A percentile compares a stretch with the other conserved stretches of the same genome.
phyloP scores from a whole-genome alignment of 495 filamentous ascomycete genomes.

The Tetracladium setigerum region DNA sequence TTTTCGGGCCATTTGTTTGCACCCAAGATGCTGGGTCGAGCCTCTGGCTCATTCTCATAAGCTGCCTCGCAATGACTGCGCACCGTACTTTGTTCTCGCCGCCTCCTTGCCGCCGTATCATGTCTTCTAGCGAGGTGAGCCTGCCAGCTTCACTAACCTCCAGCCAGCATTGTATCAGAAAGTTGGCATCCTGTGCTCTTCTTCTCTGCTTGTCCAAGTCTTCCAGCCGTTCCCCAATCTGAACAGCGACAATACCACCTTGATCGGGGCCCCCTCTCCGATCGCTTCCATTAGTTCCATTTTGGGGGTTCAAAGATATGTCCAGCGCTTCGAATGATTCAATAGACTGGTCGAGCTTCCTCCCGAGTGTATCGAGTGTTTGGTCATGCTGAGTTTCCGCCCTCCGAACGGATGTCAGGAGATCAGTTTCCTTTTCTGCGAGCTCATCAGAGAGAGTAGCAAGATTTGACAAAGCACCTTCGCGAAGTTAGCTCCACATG shows the following conservation, averaged over 20 bases:
- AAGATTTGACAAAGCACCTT: constrained; percentile 64
- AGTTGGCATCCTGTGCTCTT: constrained; percentile 85
- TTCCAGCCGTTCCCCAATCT: constrained; percentile 88
- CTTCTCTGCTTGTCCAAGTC: constrained; percentile 88
- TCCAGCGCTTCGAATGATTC: constrained; percentile 86
- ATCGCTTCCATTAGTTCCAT: constrained; percentile 20
- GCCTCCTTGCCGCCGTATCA: constrained; percentile 61
- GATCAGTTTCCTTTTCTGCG: constrained; percentile 78
- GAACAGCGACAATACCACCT: constrained; percentile 80
- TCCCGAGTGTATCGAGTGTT: constrained; percentile 74
- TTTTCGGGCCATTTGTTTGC: constrained; percentile 44
- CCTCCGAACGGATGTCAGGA: constrained; percentile 78
- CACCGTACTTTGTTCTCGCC: constrained; percentile 83
- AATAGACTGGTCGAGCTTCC: constrained; percentile 85
- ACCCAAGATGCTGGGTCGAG: constrained; percentile 69
- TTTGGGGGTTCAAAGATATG: constrained; percentile 56
- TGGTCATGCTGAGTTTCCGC: constrained; percentile 89
- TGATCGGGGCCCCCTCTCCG: constrained; percentile 34
- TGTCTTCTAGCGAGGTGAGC: constrained; percentile 71
- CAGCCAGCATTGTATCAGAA: constrained; percentile 91
- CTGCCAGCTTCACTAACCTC: constrained; percentile 83
- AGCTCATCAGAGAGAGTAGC: constrained; percentile 77
- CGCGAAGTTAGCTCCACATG: constrained; percentile 17
- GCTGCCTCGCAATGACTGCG: constrained; percentile 80
- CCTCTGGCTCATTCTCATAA: constrained; percentile 80